Percentiles rank a stretch among this genome's conserved stretches.
Conservation (phyloP, 1,284 basidiomycete species). For the Heimioporus retisporus region DNA sequence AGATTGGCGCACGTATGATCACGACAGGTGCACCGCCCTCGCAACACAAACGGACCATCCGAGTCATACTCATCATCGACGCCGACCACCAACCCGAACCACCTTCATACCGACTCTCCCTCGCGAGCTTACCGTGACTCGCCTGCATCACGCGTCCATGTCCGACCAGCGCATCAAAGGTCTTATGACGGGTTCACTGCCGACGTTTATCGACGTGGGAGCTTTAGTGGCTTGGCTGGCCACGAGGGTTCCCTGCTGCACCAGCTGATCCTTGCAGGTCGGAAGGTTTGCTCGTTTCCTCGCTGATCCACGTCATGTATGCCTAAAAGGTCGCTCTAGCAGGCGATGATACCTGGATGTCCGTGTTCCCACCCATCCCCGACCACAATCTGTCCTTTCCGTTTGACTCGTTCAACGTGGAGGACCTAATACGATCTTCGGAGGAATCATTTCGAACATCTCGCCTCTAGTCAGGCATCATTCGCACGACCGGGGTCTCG, state of each 20-base stretch:
- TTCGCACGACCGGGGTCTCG: constrained; percentile 77
- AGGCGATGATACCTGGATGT: constrained; percentile 98
- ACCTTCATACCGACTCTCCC: constrained; percentile 83
- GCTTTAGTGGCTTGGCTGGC: constrained; percentile 90
- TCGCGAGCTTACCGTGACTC: constrained; percentile 66
- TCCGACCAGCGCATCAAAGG: constrained; percentile 98
- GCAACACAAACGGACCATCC: constrained; percentile 83
- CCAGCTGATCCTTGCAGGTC: constrained; percentile 65
- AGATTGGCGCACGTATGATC: constrained; percentile 60
- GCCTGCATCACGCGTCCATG: constrained; percentile 83
- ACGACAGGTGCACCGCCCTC: constrained; percentile 59
- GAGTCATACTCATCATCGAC: constrained; percentile 92
- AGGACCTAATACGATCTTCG: constrained; percentile 96
- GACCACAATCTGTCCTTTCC: constrained; percentile 79
- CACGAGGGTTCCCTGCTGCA: constrained; percentile 88
- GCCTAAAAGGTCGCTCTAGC: constrained; percentile 77
- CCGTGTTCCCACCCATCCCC: constrained; percentile 87
- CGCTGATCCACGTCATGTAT: constrained; percentile 12
- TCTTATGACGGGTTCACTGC: constrained; percentile 94
- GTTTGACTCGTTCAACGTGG: constrained; percentile 98
- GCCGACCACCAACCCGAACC: constrained; percentile 76
- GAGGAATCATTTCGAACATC: constrained; percentile 93
- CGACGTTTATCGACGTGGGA: constrained; percentile 96
- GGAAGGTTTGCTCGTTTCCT: constrained; percentile 36
- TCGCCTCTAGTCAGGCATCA: constrained; percentile 55